Conservation (phyloP, 192 early-diverging fungal genomes). For the Coemansia asiatica region DNA sequence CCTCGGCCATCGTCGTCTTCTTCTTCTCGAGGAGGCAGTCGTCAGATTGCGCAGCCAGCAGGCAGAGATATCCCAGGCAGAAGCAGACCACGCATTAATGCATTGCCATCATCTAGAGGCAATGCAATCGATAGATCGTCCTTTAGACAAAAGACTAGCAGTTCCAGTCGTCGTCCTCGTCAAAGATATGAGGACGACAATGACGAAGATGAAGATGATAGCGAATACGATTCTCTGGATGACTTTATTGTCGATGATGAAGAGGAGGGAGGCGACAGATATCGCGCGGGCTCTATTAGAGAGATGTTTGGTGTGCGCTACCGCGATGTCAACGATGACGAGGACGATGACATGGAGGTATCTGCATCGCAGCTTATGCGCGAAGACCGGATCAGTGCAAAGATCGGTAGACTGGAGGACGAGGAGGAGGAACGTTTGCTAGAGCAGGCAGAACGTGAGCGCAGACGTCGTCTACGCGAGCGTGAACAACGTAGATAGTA, state of each 20-base stretch:
- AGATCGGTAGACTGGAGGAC: slow-evolving; percentile 41
- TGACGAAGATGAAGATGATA: slow-evolving; percentile 27
- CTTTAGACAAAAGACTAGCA: background rate
- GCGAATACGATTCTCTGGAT: slow-evolving; percentile 52
- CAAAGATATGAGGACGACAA: background rate
- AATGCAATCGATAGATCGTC: slow-evolving; percentile 5
- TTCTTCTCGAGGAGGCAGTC: too few species aligned
- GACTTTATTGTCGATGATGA: slow-evolving; percentile 57
- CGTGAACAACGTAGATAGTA: slow-evolving; percentile 7
- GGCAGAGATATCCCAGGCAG: background rate
- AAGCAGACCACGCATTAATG: background rate
- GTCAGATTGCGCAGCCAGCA: background rate
- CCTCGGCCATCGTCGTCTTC: background rate
- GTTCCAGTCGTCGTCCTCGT: background rate
- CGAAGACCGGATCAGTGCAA: slow-evolving; percentile 45
- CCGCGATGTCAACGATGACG: slow-evolving; percentile 51
- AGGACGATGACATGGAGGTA: slow-evolving; percentile 50
- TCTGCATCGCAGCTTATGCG: slow-evolving; percentile 48
- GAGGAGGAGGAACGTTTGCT: slow-evolving; percentile 42
- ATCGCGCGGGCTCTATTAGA: slow-evolving; percentile 43
- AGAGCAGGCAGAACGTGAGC: slow-evolving; percentile 24
- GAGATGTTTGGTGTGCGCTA: slow-evolving; percentile 49
- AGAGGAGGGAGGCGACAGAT: slow-evolving; percentile 26
- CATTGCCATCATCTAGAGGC: background rate
- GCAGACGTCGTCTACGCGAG: slow-evolving; percentile 17